These are phyloP conservation scores for Isatis lusitanica DNA, from an alignment of 441 rosid genomes.

Conservation along the genomic window DNA sequence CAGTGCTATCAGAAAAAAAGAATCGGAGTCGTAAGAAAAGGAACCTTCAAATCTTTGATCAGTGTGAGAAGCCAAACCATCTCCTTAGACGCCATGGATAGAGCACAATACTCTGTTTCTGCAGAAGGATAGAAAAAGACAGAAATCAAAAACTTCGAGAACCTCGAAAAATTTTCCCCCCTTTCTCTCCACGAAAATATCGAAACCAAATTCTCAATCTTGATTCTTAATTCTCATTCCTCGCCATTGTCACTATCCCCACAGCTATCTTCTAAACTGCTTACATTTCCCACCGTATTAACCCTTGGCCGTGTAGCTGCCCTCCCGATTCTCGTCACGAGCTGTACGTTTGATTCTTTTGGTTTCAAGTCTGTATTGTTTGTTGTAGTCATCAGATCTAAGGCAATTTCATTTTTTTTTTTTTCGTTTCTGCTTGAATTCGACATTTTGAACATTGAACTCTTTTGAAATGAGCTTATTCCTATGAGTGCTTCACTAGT, in stretches of 20 bases:
- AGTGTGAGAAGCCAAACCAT: too few species aligned
- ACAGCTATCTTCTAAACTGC: constrained; percentile 51
- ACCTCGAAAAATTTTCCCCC: too few species aligned
- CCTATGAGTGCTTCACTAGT: neutral
- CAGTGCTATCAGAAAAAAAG: too few species aligned
- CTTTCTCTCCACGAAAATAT: too few species aligned
- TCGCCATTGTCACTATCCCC: constrained; percentile 38
- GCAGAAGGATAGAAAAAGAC: too few species aligned
- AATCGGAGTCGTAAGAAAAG: too few species aligned
- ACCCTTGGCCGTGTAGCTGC: constrained; percentile 93
- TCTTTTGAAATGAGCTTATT: constrained; percentile 1
- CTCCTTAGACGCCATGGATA: too few species aligned
- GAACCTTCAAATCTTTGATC: too few species aligned
- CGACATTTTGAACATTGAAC: neutral
- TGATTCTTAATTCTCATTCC: too few species aligned
- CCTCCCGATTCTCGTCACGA: constrained; percentile 75
- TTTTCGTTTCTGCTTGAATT: neutral
- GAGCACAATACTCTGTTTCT: too few species aligned
- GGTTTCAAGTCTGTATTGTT: neutral
- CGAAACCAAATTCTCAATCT: too few species aligned
- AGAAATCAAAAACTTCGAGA: too few species aligned
- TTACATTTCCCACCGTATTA: constrained; percentile 83
- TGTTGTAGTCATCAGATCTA: constrained; percentile 7
- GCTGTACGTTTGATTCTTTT: constrained; percentile 47
- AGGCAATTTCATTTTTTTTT: neutral